Evolutionary conservation across 306 rosid species (phyloP).

Genomic region (Sphenostylis stenocarpa): DNA sequence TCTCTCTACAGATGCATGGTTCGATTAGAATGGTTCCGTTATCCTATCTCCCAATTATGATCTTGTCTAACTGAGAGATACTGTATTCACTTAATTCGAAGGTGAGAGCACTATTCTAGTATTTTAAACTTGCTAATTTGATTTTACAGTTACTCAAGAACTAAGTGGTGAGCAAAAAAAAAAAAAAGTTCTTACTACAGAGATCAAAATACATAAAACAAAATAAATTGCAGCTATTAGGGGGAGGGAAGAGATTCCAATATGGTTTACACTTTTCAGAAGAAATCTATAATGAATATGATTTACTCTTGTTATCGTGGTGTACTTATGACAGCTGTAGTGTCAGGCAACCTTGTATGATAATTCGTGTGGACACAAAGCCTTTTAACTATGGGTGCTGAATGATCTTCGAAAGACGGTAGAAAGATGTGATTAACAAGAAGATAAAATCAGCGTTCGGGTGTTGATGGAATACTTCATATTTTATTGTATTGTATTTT

Average conservation of each 20-base stretch:
- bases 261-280: neutral
- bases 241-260: neutral
- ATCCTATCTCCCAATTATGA: neutral
- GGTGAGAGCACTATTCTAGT: neutral
- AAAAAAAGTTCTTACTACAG: neutral
- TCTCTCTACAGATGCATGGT: conserved; percentile 4
- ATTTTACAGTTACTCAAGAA: neutral
- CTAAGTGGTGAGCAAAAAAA: neutral
- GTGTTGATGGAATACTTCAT: neutral
- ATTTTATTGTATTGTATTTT: neutral
- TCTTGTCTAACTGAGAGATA: neutral
- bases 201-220: neutral
- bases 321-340: neutral
- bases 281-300: neutral
- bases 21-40: neutral
- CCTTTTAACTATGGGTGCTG: conserved; percentile 22
- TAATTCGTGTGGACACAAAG: neutral
- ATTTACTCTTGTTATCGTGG: neutral
- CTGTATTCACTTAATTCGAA: neutral
- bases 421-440: neutral
- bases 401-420: conserved; percentile 21
- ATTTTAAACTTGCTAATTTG: neutral
- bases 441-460: conserved; percentile 7
- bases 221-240: neutral
- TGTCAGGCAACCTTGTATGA: neutral